These are phyloP conservation scores for Sclerotinia glacialis DNA, from an alignment of 2,329 filamentous ascomycete species.

Conservation along the genomic window DNA sequence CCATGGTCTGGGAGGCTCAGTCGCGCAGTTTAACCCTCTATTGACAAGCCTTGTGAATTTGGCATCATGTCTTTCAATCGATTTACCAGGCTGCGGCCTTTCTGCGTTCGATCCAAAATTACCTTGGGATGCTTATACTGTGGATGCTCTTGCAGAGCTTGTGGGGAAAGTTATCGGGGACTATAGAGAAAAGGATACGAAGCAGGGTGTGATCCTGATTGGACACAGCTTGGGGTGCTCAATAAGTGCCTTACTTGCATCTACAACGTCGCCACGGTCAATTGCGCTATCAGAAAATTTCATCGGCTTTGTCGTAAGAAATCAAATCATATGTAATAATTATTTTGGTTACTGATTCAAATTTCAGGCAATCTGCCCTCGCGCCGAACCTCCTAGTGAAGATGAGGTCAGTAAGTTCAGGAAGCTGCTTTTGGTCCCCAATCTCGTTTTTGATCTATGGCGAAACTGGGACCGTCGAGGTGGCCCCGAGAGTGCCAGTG, in stretches of 20 bases:
- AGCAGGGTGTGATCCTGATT: slow-evolving; percentile 74
- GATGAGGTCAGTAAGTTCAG: slow-evolving; percentile 51
- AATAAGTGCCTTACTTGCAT: slow-evolving; percentile 67
- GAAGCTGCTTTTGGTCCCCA: slow-evolving; percentile 65
- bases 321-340: not conserved
- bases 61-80: slow-evolving; percentile 81
- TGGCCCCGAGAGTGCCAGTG: slow-evolving; percentile 73
- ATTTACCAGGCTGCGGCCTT: slow-evolving; percentile 84
- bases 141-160: slow-evolving; percentile 71
- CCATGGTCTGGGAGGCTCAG: slow-evolving; percentile 88
- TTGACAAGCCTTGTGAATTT: slow-evolving; percentile 78
- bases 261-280: slow-evolving; percentile 49
- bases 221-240: slow-evolving; percentile 90
- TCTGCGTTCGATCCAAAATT: slow-evolving; percentile 67
- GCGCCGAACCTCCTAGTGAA: slow-evolving; percentile 60
- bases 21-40: slow-evolving; percentile 81
- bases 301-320: slow-evolving; percentile 63
- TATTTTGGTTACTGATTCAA: slow-evolving; percentile 2
- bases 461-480: slow-evolving; percentile 76
- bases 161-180: slow-evolving; percentile 71
- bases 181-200: slow-evolving; percentile 61
- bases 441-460: slow-evolving; percentile 71
- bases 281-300: slow-evolving; percentile 60
- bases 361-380: slow-evolving; percentile 64
- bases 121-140: slow-evolving; percentile 74